These are phyloP conservation scores for Phytophthora aleatoria DNA, from an alignment of 352 stramenopile genomes.

Conservation along the genomic window DNA sequence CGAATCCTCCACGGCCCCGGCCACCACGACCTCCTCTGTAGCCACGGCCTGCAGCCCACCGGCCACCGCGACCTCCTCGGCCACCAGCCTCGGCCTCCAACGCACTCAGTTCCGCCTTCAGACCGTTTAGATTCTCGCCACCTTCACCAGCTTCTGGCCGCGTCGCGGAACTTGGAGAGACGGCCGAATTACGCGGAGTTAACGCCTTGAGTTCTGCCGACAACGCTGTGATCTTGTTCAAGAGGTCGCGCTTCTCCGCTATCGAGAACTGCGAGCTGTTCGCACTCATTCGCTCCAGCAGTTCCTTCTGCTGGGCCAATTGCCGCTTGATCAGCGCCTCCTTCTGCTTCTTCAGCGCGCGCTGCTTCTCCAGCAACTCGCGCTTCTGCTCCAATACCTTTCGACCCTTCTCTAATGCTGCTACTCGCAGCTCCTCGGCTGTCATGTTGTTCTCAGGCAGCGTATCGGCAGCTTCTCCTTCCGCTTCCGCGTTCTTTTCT, in stretches of 20 bases:
- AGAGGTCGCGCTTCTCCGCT: conserved; percentile 73
- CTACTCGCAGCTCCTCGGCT: conserved; percentile 69
- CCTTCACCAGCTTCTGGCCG: conserved; percentile 16
- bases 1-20: conserved; percentile 52
- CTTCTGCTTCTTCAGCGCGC: conserved; percentile 83
- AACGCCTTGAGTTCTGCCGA: conserved; percentile 73
- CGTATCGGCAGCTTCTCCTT: conserved; percentile 16
- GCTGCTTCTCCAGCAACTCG: conserved; percentile 87
- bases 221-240: conserved; percentile 85
- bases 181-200: conserved; percentile 37
- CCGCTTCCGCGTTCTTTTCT: conserved; percentile 26
- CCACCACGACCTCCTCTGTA: conserved; percentile 58
- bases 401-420: conserved; percentile 78
- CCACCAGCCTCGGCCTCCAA: conserved; percentile 58
- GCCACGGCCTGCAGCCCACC: conserved; percentile 47
- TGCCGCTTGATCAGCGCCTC: conserved; percentile 83
- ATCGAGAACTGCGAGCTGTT: conserved; percentile 72
- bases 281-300: conserved; percentile 83
- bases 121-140: conserved; percentile 45
- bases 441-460: conserved; percentile 68
- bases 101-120: conserved; percentile 72
- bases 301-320: conserved; percentile 79
- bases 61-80: conserved; percentile 42
- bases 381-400: conserved; percentile 87
- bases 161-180: conserved; percentile 24